Base-by-base conservation (phyloP, 805 yeast species). In the Torulaspora maleeae region DNA sequence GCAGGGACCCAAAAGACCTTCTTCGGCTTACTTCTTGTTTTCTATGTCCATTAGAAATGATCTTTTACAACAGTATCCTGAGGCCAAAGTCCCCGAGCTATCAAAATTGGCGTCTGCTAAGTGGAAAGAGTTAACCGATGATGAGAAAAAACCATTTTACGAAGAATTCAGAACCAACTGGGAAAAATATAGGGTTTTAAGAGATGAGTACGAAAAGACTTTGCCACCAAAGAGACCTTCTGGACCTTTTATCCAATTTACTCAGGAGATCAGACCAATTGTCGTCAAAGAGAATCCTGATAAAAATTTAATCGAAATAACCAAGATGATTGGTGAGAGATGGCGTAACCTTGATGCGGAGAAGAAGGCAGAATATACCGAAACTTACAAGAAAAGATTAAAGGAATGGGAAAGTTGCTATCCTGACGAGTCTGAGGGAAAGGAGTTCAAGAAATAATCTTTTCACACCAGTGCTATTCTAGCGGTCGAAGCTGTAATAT, bases 61-160 rank as follows among this genome's bases (percentile, higher is more conserved):
- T 33, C 45, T 64, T 19, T 45, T 62, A 40, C 57, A 59, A 38
- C 61, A 62, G 43, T 58, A 58, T 41, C 69, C 69, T 2, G 64
- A 59, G 41, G 66, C 68, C 28, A 63, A 63, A 45, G 70, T 66
- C 4, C 70, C 67, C 12, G 75, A 70, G 41, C 29, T 71, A 34
- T 66, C 69, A 12, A 86, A 82, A 69, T 67, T 86, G 49, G 83
- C 89, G 58, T 96, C 96, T 62, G 89, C 86, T 64, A 80, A 78
- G 69, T 91, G 99, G 99, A 87, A 82, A 75, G 82, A 82, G 44
- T 73, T 91, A 60, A 70, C 74, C 47, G 84, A 78, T 45, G 82
- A 78, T 32, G 88, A 83, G 52, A 90, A 89, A 76, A 74, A 72
- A 57, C 91, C 95, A 47, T 88, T 81, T 70, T 89, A 83, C 69